These are phyloP conservation scores for Trichoderma sp. DNA, from an alignment of 2,329 filamentous ascomycete genomes.

Conservation along the genomic window DNA sequence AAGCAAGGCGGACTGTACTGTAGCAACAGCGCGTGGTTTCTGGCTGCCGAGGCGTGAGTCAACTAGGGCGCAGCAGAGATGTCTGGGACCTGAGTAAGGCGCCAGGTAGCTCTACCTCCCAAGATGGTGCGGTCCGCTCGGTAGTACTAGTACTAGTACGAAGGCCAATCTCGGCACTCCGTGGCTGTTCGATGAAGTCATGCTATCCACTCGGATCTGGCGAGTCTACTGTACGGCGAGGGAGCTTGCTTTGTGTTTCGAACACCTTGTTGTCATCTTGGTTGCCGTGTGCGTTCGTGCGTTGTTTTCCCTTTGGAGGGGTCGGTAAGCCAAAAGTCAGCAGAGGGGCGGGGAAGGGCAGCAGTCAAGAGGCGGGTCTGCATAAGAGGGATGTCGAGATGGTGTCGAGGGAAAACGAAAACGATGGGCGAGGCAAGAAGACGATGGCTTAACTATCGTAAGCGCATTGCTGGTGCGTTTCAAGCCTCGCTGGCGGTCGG, in stretches of 20 bases:
- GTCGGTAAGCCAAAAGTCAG: not conserved
- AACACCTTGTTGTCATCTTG: not conserved
- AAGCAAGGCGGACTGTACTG: not conserved
- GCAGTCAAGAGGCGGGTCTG: not conserved
- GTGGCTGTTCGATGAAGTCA: conserved; percentile 11
- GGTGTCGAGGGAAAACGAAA: not conserved
- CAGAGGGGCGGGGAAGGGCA: not conserved
- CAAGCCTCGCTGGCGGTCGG: not conserved
- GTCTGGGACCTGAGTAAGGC: not conserved
- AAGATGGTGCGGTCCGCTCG: not conserved
- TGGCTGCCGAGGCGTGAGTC: conserved; percentile 14
- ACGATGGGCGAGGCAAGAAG: not conserved
- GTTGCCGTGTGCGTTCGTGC: not conserved
- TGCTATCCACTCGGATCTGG: not conserved
- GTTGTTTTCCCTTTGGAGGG: not conserved
- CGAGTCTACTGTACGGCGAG: not conserved
- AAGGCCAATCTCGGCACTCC: not conserved
- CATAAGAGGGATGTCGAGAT: conserved; percentile 1
- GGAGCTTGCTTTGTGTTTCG: not conserved
- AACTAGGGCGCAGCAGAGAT: not conserved
- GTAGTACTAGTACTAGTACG: not conserved
- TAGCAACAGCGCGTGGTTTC: not conserved
- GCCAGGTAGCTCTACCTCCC: not conserved
- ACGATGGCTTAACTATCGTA: not conserved
- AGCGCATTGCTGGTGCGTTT: conserved; percentile 8